phyloP scores from a whole-genome alignment of 2,329 filamentous ascomycete species.

The Harringtonia lauricola region DNA sequence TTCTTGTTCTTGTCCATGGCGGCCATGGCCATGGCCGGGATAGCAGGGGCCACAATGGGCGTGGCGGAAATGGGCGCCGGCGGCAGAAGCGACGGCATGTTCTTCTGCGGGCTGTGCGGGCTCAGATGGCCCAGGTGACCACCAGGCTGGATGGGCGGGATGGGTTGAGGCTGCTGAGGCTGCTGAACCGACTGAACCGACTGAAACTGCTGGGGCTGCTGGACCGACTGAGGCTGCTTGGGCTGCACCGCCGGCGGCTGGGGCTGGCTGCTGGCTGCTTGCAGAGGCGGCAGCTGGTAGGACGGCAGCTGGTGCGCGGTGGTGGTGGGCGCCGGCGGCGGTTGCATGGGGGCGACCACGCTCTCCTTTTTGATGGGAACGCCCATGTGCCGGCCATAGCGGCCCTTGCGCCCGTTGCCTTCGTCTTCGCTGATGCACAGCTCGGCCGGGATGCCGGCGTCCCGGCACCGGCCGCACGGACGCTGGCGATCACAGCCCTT shows the following conservation, averaged over 20 bases:
- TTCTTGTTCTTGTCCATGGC: conserved; percentile 46
- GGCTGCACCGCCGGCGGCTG: conserved; percentile 11
- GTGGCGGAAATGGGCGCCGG: conserved; percentile 31
- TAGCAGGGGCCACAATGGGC: conserved; percentile 12
- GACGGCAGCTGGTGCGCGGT: neutral
- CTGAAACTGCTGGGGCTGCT: neutral
- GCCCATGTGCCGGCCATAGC: conserved; percentile 68
- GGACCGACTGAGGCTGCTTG: conserved; percentile 18
- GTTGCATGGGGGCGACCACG: conserved; percentile 6
- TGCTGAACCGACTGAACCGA: neutral
- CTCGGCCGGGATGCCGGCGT: conserved; percentile 86
- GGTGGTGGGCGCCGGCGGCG: conserved; percentile 4
- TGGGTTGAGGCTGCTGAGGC: no score
- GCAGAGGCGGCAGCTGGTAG: neutral
- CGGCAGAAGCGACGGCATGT: conserved; percentile 23
- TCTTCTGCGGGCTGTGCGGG: conserved; percentile 3
- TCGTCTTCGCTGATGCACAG: conserved; percentile 97
- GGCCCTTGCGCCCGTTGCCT: conserved; percentile 90
- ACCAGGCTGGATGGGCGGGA: neutral
- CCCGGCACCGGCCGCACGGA: conserved; percentile 88
- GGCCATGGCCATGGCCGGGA: conserved; percentile 10
- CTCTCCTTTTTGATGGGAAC: conserved; percentile 52
- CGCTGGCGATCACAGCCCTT: conserved; percentile 97
- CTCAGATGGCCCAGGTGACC: neutral
- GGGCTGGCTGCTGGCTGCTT: no score